Evolutionary conservation across 2,329 filamentous ascomycete genomes (phyloP).

Genomic region (Boeremia exigua): DNA sequence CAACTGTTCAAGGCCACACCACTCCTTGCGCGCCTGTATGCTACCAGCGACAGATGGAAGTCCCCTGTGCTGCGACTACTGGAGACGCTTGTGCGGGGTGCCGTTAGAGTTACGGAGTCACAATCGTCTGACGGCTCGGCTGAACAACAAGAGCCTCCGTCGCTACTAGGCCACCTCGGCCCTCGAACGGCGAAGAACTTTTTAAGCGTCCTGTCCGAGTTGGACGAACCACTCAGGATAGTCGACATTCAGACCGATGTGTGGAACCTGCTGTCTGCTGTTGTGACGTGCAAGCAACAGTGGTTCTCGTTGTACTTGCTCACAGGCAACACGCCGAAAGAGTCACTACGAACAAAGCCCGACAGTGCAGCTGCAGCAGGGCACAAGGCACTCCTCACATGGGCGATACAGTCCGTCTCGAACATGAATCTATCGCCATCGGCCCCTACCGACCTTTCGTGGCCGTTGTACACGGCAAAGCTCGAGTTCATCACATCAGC

Average conservation of each 20-base stretch:
- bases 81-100: slow-evolving; percentile 74
- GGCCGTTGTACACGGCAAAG: slow-evolving; percentile 70
- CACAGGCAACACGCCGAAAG: slow-evolving; percentile 82
- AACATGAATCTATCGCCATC: slow-evolving; percentile 68
- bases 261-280: slow-evolving; percentile 85
- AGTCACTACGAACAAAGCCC: slow-evolving; percentile 67
- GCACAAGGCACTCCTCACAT: slow-evolving; percentile 72
- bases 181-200: slow-evolving; percentile 84
- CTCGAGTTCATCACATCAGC: slow-evolving; percentile 86
- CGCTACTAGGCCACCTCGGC: slow-evolving; percentile 88
- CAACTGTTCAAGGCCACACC: slow-evolving; percentile 83
- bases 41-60: slow-evolving; percentile 70
- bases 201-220: slow-evolving; percentile 74
- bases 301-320: slow-evolving; percentile 95
- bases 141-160: slow-evolving; percentile 72
- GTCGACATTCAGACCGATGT: slow-evolving; percentile 69
- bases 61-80: slow-evolving; percentile 71
- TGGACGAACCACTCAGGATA: slow-evolving; percentile 77
- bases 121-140: slow-evolving; percentile 14
- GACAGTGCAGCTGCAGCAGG: slow-evolving; percentile 47
- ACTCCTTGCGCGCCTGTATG: slow-evolving; percentile 77
- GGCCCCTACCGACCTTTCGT: slow-evolving; percentile 36
- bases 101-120: slow-evolving; percentile 61
- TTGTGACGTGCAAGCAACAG: slow-evolving; percentile 89
- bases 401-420: slow-evolving; percentile 74